Evolutionary conservation across 2,329 filamentous ascomycete genomes (phyloP).

Genomic region (Venturiaceae sp.): DNA sequence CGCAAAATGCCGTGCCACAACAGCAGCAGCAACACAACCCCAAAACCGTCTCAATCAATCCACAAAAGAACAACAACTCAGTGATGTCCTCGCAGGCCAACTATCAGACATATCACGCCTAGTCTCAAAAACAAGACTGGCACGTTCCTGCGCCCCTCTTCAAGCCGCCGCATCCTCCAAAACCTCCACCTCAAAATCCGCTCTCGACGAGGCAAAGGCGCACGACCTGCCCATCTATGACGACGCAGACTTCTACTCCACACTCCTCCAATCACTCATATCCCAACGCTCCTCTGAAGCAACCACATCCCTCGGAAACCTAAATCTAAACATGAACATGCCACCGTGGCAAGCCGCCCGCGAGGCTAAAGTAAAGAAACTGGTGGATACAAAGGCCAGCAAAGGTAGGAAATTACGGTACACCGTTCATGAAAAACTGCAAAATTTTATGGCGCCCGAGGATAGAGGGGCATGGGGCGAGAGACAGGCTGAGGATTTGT

Average conservation of each 20-base stretch:
- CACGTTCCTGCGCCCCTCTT: conserved; percentile 66
- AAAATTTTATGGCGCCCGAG: conserved; percentile 96
- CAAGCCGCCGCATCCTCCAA: conserved; percentile 48
- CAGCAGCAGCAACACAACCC: conserved; percentile 41
- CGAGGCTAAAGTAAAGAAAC: conserved; percentile 74
- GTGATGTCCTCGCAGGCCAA: conserved; percentile 59
- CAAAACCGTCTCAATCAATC: conserved; percentile 48
- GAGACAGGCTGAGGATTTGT: conserved; percentile 59
- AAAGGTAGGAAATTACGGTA: conserved; percentile 93
- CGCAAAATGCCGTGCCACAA: conserved; percentile 58
- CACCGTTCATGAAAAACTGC: conserved; percentile 91
- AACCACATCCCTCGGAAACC: conserved; percentile 26
- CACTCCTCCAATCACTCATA: conserved; percentile 85
- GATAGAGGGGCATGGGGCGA: conserved; percentile 73
- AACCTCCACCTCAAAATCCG: conserved; percentile 38
- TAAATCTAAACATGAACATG: conserved; percentile 24
- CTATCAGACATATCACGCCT: conserved; percentile 57
- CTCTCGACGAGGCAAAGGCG: conserved; percentile 8
- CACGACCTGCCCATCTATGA: conserved; percentile 57
- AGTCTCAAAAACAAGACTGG: conserved; percentile 57
- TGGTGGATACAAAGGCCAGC: conserved; percentile 86
- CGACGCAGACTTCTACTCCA: conserved; percentile 89
- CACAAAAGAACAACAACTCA: conserved; percentile 49
- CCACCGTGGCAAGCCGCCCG: conserved; percentile 53
- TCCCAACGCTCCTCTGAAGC: conserved; percentile 71